Conservation (phyloP, 148 eudicot species). For the Bassia scoparia region DNA sequence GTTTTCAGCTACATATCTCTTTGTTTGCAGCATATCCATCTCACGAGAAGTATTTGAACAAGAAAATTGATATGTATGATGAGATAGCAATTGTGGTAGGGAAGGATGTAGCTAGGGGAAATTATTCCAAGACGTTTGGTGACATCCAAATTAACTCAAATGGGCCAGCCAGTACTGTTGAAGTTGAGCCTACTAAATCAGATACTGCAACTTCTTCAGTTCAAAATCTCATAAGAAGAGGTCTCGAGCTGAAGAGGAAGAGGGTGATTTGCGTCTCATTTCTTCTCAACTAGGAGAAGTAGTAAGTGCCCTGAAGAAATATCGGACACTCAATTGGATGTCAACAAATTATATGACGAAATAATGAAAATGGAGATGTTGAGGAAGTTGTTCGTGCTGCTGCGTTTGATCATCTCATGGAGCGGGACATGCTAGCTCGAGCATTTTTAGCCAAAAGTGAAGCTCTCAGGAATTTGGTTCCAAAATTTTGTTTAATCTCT, state of each 20-base stretch:
- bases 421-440: neutral
- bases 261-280: neutral
- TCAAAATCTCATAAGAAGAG: neutral
- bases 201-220: neutral
- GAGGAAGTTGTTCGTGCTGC: too few species aligned
- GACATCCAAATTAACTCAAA: too few species aligned
- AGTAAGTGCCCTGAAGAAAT: neutral
- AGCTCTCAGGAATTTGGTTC: neutral
- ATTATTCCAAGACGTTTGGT: too few species aligned
- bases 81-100: too few species aligned
- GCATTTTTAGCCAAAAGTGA: neutral
- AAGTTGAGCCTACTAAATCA: neutral
- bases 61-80: too few species aligned
- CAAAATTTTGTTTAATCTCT: neutral
- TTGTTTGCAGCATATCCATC: too few species aligned
- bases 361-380: too few species aligned
- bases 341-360: neutral
- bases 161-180: too few species aligned
- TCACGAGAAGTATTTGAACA: too few species aligned
- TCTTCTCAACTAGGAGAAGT: neutral
- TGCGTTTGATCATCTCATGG: too few species aligned
- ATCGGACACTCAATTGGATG: neutral
- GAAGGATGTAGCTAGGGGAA: too few species aligned
- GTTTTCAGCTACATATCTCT: too few species aligned
- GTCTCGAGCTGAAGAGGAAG: neutral